Base-by-base conservation (phyloP, 176 grass and related monocot species). In the Phyllostachys edulis region DNA sequence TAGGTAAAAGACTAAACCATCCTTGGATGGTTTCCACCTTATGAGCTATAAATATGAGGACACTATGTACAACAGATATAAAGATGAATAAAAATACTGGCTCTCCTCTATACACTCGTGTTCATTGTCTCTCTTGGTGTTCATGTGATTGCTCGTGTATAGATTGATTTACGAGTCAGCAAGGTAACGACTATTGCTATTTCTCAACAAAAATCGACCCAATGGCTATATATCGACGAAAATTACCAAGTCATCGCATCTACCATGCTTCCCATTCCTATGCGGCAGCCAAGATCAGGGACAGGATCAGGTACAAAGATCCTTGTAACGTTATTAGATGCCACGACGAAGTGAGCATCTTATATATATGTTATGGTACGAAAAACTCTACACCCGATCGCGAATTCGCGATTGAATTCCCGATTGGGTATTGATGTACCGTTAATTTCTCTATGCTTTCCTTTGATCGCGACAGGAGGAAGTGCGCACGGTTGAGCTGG, bases 401-500 rank as follows among this genome's bases (percentile, higher is more conserved):
- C 13, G 12, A 17, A 51, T 17, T 51, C 14, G 11, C 3, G 7
- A 17, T 67, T 34, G 12, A 17, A 51, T 17, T 51, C 14, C 6
- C 3, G 7, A 17, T 67, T 34, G 2, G 64, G 36, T 15, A 9
- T 6, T 24, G 0, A 9, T 21, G 52, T 1, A 20, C 14, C 16
- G 57, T 11, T 63, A 20, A 64, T 40, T 40, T 27, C 13, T 24
- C 78, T 15, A 40, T 37, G 12, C 29, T 7, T 74, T 7, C 12
- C 21, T 29, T 46, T 61, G 41, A 82, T 87, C 71, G 64, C 73
- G 5, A 7, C 14, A 0, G 66, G 37, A 11, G 37, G 49, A 37
- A 69, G 52, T 34, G 67, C 14, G 83, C 87, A 88, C 26, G 66
- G 55, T 57, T 83, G 47, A 9, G 2, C 36, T 34, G n/a, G 27